A percentile compares a stretch with the other conserved stretches of the same genome.
phyloP scores from a whole-genome alignment of 768 basidiomycete genomes.

The Lentinula raphanica region DNA sequence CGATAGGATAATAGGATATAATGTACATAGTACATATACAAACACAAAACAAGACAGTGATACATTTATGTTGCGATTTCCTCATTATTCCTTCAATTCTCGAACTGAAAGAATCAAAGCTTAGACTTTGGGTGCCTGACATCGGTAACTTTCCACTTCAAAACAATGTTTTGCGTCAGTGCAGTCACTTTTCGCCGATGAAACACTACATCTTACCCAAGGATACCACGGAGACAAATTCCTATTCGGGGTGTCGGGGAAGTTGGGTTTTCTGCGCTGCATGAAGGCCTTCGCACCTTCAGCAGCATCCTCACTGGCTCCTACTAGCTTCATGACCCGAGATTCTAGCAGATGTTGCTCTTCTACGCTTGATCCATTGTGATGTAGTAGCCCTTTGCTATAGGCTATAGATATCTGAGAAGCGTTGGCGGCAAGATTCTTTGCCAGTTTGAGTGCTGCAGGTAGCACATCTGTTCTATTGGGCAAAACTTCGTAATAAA shows the following conservation, averaged over 20 bases:
- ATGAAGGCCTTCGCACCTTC: slow-evolving; percentile 48
- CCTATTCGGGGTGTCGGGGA: slow-evolving; percentile 34
- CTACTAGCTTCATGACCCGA: slow-evolving; percentile 36
- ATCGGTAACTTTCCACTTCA: slow-evolving; percentile 13
- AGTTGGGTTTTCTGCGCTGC: slow-evolving; percentile 39
- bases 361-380: slow-evolving; percentile 43
- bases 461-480: slow-evolving; percentile 48
- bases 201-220: slow-evolving; percentile 28
- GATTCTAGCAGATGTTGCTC: slow-evolving; percentile 53
- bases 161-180: neutral
- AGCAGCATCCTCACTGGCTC: slow-evolving; percentile 32
- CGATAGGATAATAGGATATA: too few species aligned
- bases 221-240: slow-evolving; percentile 35
- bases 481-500: slow-evolving; percentile 44
- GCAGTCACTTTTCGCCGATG: neutral
- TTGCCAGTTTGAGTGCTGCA: slow-evolving; percentile 43
- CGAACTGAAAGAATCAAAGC: neutral
- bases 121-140: neutral
- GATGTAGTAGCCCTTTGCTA: slow-evolving; percentile 48
- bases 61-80: too few species aligned
- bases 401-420: slow-evolving; percentile 45
- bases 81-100: too few species aligned
- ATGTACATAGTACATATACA: too few species aligned
- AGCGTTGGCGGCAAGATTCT: slow-evolving; percentile 44
- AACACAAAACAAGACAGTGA: too few species aligned